Percentiles rank a stretch among this genome's conserved stretches.
Evolutionary conservation across 2,329 filamentous ascomycete genomes (phyloP).

Genomic region (Diaporthe vexans): DNA sequence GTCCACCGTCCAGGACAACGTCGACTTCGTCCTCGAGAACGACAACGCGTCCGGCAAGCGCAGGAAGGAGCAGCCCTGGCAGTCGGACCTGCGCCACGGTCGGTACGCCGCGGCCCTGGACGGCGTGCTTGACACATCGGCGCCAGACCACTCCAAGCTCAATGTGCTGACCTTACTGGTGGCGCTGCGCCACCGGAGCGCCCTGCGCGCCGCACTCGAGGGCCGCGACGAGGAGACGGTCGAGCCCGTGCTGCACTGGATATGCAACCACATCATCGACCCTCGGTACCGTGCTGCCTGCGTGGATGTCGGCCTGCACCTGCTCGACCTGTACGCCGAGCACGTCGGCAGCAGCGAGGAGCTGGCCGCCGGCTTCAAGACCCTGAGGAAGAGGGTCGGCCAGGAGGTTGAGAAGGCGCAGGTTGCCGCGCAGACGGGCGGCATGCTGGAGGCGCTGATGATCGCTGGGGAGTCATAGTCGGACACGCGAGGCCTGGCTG

Average conservation of each 20-base stretch:
- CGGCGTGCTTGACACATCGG: slow-evolving; percentile 73
- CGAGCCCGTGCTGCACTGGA: slow-evolving; percentile 86
- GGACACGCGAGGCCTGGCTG: neutral
- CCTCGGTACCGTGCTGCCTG: slow-evolving; percentile 85
- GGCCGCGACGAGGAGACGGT: slow-evolving; percentile 85
- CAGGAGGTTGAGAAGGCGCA: slow-evolving; percentile 87
- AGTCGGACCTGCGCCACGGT: slow-evolving; percentile 82
- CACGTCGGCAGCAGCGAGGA: slow-evolving; percentile 81
- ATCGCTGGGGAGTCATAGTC: slow-evolving; percentile 51
- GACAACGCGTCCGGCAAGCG: slow-evolving; percentile 64
- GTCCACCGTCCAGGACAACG: slow-evolving; percentile 86
- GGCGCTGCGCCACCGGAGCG: slow-evolving; percentile 88
- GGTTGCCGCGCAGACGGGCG: slow-evolving; percentile 83
- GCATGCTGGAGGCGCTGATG: slow-evolving; percentile 85
- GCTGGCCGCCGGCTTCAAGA: slow-evolving; percentile 78
- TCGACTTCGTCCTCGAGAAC: slow-evolving; percentile 90
- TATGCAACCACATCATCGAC: slow-evolving; percentile 83
- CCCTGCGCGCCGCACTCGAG: slow-evolving; percentile 83
- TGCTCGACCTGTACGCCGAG: slow-evolving; percentile 90
- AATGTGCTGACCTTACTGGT: slow-evolving; percentile 82
- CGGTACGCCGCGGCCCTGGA: slow-evolving; percentile 85
- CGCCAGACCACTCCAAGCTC: slow-evolving; percentile 69
- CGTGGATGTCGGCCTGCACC: slow-evolving; percentile 84
- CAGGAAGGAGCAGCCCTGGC: slow-evolving; percentile 80
- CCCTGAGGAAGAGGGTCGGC: slow-evolving; percentile 78